Conservation (phyloP, 257 asterid species). For the Salvia splendens region DNA sequence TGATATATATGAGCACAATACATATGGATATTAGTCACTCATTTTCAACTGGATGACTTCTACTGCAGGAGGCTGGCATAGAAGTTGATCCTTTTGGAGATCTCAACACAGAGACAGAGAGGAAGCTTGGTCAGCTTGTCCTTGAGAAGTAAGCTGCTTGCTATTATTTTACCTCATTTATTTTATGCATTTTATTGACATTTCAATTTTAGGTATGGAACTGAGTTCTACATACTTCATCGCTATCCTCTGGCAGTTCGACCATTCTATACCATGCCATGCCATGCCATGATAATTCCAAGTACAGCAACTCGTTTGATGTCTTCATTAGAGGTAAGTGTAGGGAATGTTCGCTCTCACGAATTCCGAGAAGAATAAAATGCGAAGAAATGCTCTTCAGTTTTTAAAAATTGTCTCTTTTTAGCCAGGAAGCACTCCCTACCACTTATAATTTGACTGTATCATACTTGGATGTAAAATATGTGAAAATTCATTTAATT, state of each 20-base stretch:
- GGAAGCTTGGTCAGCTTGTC: conserved; percentile 89
- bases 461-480: background rate
- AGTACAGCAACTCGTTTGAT: conserved; percentile 85
- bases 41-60: background rate
- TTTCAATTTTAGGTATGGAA: conserved; percentile 61
- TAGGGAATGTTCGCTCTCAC: background rate
- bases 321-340: conserved; percentile 80
- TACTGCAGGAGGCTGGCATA: conserved; percentile 77
- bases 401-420: background rate
- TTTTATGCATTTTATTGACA: background rate
- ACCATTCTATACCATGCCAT: conserved; percentile 98
- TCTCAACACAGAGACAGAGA: conserved; percentile 84
- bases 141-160: conserved; percentile 58
- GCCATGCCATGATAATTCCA: conserved; percentile 71
- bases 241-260: conserved; percentile 85
- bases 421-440: background rate
- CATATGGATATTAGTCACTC: background rate
- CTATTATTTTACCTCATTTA: conserved; percentile 7
- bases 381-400: background rate
- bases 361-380: background rate
- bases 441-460: conserved; percentile 4
- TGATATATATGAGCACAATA: background rate
- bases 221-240: conserved; percentile 95
- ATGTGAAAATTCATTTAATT: background rate
- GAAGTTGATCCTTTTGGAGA: conserved; percentile 91